Conservation (phyloP, 2,329 filamentous ascomycete species). For the Harringtonia aguacate region DNA sequence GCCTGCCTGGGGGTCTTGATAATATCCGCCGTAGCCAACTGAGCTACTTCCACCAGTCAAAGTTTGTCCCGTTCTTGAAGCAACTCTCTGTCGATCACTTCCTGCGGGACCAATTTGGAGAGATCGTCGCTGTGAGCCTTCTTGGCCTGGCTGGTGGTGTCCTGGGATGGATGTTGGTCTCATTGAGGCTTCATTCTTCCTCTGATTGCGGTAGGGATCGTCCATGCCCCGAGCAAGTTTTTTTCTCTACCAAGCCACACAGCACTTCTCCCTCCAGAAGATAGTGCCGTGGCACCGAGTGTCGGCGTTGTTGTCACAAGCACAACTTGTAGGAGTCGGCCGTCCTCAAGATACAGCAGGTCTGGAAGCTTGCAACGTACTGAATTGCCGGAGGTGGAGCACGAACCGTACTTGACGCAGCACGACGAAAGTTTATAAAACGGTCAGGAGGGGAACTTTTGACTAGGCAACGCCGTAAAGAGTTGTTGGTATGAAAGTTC, state of each 20-base stretch:
- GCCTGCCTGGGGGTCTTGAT: constrained; percentile 38
- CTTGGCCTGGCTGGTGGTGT: constrained; percentile 35
- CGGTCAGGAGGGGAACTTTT: too few relatives aligned
- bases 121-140: constrained; percentile 37
- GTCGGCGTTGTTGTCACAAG: too few relatives aligned
- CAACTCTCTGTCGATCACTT: constrained; percentile 4
- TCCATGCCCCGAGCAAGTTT: constrained; percentile 47
- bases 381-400: too few relatives aligned
- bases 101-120: constrained; percentile 31
- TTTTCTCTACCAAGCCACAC: background rate
- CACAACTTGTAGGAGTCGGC: too few relatives aligned
- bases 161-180: constrained; percentile 48
- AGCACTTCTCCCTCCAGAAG: too few relatives aligned
- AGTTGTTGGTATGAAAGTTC: too few relatives aligned
- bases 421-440: too few relatives aligned
- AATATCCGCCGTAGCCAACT: constrained; percentile 48
- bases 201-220: constrained; percentile 60
- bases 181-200: constrained; percentile 62
- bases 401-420: too few relatives aligned
- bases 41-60: constrained; percentile 39
- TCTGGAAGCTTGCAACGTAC: too few relatives aligned
- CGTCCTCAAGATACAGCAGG: too few relatives aligned
- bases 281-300: background rate
- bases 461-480: too few relatives aligned
- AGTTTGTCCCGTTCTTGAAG: background rate